Evolutionary conservation across 2,329 filamentous ascomycete genomes (phyloP).

Genomic region (Domatiomyces catenatus): DNA sequence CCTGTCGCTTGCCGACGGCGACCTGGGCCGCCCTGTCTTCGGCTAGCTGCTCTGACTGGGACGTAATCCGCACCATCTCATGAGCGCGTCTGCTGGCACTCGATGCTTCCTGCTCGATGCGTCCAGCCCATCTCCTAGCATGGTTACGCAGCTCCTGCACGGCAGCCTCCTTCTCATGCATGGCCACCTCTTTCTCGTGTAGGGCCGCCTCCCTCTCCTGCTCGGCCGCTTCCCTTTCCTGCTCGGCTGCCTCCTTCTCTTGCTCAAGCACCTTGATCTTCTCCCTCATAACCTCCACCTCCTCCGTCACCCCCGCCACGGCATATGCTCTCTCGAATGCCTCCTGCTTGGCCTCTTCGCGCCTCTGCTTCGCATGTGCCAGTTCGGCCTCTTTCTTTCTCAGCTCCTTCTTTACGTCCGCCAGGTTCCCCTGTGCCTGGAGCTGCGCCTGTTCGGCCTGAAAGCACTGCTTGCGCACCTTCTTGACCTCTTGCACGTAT

Average conservation of each 20-base stretch:
- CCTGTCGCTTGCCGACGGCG: neutral
- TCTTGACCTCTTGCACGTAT: slow-evolving; percentile 43
- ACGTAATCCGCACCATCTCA: neutral
- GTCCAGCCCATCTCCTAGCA: neutral
- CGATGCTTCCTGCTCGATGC: neutral
- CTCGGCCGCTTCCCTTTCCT: slow-evolving; percentile 4
- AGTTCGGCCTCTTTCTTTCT: slow-evolving; percentile 39
- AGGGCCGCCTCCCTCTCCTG: neutral
- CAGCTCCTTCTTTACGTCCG: slow-evolving; percentile 28
- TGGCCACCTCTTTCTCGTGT: slow-evolving; percentile 23
- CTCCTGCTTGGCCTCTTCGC: slow-evolving; percentile 32
- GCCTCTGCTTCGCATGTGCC: slow-evolving; percentile 32
- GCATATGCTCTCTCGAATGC: slow-evolving; percentile 33
- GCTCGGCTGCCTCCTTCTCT: slow-evolving; percentile 19
- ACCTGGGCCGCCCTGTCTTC: neutral
- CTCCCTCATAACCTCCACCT: slow-evolving; percentile 29
- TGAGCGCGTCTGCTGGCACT: neutral
- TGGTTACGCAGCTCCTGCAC: neutral
- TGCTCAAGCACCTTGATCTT: slow-evolving; percentile 26
- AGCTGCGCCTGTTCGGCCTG: slow-evolving; percentile 40
- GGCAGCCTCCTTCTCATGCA: slow-evolving; percentile 20
- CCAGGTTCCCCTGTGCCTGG: slow-evolving; percentile 38
- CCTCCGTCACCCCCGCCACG: slow-evolving; percentile 30
- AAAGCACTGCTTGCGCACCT: slow-evolving; percentile 42
- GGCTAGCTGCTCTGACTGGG: neutral